Evolutionary conservation across 208 protist species (phyloP).

Genomic region (Leishmania martiniquensis): DNA sequence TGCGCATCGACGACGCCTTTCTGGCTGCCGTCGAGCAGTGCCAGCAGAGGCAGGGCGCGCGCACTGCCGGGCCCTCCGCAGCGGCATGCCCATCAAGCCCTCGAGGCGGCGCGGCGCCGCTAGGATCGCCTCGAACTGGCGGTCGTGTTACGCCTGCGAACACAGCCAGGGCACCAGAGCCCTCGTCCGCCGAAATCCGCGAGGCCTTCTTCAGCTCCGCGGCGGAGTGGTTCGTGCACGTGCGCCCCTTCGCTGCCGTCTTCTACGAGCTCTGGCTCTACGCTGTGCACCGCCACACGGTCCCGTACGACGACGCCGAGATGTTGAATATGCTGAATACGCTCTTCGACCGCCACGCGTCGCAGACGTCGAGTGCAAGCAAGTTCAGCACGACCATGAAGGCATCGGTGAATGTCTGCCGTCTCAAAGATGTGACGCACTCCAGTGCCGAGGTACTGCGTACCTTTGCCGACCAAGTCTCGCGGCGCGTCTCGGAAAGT

Average conservation of each 20-base stretch:
- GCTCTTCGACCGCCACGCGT: constrained; percentile 53
- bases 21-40: constrained; percentile 39
- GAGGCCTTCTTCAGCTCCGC: constrained; percentile 61
- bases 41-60: constrained; percentile 18
- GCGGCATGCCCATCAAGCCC: neutral
- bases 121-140: neutral
- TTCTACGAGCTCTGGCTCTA: constrained; percentile 71
- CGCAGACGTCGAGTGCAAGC: constrained; percentile 28
- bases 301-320: constrained; percentile 33
- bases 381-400: constrained; percentile 54
- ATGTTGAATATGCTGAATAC: constrained; percentile 48
- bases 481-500: constrained; percentile 29
- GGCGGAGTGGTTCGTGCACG: constrained; percentile 71
- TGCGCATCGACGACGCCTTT: constrained; percentile 58
- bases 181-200: constrained; percentile 27
- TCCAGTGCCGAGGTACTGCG: constrained; percentile 40
- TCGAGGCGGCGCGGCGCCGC: neutral
- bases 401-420: constrained; percentile 56
- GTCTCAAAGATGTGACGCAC: constrained; percentile 61
- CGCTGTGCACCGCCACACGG: constrained; percentile 47
- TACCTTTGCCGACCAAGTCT: constrained; percentile 41
- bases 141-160: neutral
- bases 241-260: constrained; percentile 58
- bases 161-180: neutral
- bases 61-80: neutral